Base-by-base conservation (phyloP, 305 asterid genomes). In the Fraxinus paxiana region DNA sequence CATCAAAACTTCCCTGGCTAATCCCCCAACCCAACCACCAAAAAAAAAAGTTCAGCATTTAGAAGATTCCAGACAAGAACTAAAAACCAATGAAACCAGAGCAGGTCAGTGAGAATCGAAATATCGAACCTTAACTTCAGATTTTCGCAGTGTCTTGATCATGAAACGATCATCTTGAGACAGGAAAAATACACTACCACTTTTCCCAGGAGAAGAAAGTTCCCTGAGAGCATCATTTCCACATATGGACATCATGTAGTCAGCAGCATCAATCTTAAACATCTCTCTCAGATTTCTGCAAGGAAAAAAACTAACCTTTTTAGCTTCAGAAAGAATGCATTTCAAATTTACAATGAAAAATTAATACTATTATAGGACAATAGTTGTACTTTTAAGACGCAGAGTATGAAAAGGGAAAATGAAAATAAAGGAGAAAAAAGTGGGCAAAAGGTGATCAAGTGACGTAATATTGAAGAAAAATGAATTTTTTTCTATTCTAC, bases 131-230 rank as follows among this genome's bases (percentile, higher is more conserved):
- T 94, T 94, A 61, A 96, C 97, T 94, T 94, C 99, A 37, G 98
- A 90, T 82, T 94, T 94, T 22, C 98, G 91, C 85, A 96, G 85
- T 20, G 98, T 94, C 90, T 96, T 96, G 84, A 96, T 96, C 98
- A 96, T 94, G 88, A 96, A 96, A 78, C 96, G 98, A 78, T 93
- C 98, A 85, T 96, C 99, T 80, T 94, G 98, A 84, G 99, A 96
- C 77, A 94, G 88, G 89, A 93, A 94, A 85, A 96, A 96, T 38
- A 93, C 97, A 81, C 99, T 96, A 76, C 99, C 98, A 88, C 99
- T 96, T 89, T 96, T 96, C 76, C 99, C 99, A 43, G 98, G 99
- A 78, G 99, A 96, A 46, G 99, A 96, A 86, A 96, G 99, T 81
- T 96, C 98, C 83, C 96, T 89, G 59, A 96, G 93, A 56, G 97